Conservation (phyloP, 352 stramenopile genomes). For the Pythium dissotocum region DNA sequence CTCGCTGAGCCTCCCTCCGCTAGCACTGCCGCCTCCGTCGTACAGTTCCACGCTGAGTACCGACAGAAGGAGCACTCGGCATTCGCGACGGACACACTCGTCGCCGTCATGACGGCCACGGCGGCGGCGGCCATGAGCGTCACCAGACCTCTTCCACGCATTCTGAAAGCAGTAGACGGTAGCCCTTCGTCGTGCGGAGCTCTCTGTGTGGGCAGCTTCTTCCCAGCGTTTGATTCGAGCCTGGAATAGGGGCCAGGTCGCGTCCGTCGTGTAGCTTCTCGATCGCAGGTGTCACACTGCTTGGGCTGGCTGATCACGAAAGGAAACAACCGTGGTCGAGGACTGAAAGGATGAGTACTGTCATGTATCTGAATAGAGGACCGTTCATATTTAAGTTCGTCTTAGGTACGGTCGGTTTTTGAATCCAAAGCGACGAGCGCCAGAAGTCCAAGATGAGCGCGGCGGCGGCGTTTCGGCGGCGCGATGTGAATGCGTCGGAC, state of each 20-base stretch:
- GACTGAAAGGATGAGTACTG: slow-evolving; percentile 9
- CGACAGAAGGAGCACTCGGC: slow-evolving; percentile 55
- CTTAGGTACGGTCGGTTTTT: slow-evolving; percentile 11
- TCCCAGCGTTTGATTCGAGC: background rate
- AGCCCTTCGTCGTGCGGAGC: background rate
- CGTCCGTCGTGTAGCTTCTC: background rate
- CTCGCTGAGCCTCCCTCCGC: slow-evolving; percentile 8
- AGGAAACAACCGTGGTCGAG: slow-evolving; percentile 18
- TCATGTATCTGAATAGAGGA: slow-evolving; percentile 1
- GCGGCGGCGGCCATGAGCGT: slow-evolving; percentile 22
- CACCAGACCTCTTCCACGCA: slow-evolving; percentile 12
- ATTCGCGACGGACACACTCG: slow-evolving; percentile 13
- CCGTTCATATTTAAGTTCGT: slow-evolving; percentile 2
- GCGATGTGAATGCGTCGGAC: slow-evolving; percentile 71
- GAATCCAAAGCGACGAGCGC: background rate
- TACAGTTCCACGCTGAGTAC: slow-evolving; percentile 74
- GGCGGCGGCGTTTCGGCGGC: slow-evolving; percentile 44
- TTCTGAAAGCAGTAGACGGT: background rate
- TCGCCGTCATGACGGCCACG: slow-evolving; percentile 26
- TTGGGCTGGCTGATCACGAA: slow-evolving; percentile 25
- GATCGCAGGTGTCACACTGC: slow-evolving; percentile 21
- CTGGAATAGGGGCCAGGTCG: background rate
- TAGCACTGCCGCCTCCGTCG: slow-evolving; percentile 4
- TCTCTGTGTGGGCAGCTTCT: background rate
- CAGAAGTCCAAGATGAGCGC: slow-evolving; percentile 37